phyloP scores from a whole-genome alignment of 345 rosid genomes.

The Citrus hindsii region DNA sequence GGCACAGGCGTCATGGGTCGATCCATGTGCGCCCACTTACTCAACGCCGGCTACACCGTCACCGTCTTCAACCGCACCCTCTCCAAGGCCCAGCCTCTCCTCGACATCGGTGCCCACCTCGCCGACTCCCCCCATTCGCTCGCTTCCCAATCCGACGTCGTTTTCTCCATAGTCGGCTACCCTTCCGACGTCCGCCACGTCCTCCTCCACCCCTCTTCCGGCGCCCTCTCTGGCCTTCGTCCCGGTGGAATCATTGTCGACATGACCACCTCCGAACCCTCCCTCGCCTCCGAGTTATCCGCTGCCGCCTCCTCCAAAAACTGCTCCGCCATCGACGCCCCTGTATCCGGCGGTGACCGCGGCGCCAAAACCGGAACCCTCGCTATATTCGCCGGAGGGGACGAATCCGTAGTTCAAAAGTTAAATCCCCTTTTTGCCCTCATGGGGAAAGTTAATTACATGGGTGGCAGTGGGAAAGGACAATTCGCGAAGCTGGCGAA shows the following conservation, averaged over 20 bases:
- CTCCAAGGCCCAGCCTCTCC: conserved; percentile 74
- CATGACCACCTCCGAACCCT: conserved; percentile 97
- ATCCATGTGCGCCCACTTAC: conserved; percentile 75
- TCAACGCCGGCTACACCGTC: conserved; percentile 73
- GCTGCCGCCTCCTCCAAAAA: conserved; percentile 45
- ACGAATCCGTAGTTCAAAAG: conserved; percentile 36
- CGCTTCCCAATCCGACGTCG: conserved; percentile 75
- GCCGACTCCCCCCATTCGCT: conserved; percentile 61
- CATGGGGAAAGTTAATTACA: conserved; percentile 75
- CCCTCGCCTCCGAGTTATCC: conserved; percentile 72
- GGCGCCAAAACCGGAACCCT: conserved; percentile 71
- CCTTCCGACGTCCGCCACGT: conserved; percentile 90
- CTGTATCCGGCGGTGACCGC: conserved; percentile 74
- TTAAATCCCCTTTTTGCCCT: conserved; percentile 56
- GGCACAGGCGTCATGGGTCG: conserved; percentile 93
- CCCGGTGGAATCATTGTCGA: conserved; percentile 79
- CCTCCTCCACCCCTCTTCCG: conserved; percentile 61
- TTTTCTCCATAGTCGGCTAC: conserved; percentile 90
- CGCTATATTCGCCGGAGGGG: conserved; percentile 80
- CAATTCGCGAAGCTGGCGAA: conserved; percentile 78
- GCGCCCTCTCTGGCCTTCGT: conserved; percentile 72
- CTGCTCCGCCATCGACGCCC: conserved; percentile 75
- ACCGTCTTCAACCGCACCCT: conserved; percentile 84
- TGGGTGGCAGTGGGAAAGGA: conserved; percentile 81
- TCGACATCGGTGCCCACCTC: conserved; percentile 69